Base-by-base conservation (phyloP, 805 yeast species). In the Teunomyces lycoperdinae region DNA sequence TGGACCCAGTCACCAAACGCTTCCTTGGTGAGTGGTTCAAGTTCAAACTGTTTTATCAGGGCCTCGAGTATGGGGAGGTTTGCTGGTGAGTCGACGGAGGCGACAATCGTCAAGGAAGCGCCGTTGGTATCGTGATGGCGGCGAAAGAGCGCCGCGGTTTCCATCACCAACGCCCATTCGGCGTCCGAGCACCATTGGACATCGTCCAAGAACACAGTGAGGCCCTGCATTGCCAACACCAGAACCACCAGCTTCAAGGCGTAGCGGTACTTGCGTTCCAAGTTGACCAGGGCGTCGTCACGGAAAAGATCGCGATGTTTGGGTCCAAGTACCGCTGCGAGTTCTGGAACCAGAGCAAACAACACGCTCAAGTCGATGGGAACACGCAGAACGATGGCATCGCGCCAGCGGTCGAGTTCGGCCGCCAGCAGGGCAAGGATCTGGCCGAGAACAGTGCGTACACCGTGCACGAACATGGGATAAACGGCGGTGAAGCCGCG, bases 151-250 rank as follows among this genome's bases (percentile, higher is more conserved):
- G 53, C 55, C 7, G 63, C 44, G 4, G 67, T 55, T 40, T 72
- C 76, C 6, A 56, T 50, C 3, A 66, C 44, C 49, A 73, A 46
- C 4, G 38, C 47, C 53, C 67, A 58, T 49, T 68, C 74, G 9
- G 55, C 60, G 7, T 48, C 51, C 0, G 78, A 63, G 47, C 75
- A 67, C 70, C 74, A 71, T 45, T 77, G 78, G 24, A 74, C 53
- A 56, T 78, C 79, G 52, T 78, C 81, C 28, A 75, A 57, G 42
- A 74, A 63, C 1, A 78, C 50, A 0, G 80, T 75, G 34, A 78
- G 58, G 2, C 81, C 80, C 30, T 64, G 64, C 3, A 52, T 52
- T 7, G 74, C 72, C 42, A 78, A 61, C 3, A 78, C 54, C n/a
- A 68, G 65, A 46, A 71, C 70, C 11, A 79, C 55, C 13, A 63